Conservation (phyloP, 2,329 filamentous ascomycete genomes). For the Fonsecaea pedrosoi region DNA sequence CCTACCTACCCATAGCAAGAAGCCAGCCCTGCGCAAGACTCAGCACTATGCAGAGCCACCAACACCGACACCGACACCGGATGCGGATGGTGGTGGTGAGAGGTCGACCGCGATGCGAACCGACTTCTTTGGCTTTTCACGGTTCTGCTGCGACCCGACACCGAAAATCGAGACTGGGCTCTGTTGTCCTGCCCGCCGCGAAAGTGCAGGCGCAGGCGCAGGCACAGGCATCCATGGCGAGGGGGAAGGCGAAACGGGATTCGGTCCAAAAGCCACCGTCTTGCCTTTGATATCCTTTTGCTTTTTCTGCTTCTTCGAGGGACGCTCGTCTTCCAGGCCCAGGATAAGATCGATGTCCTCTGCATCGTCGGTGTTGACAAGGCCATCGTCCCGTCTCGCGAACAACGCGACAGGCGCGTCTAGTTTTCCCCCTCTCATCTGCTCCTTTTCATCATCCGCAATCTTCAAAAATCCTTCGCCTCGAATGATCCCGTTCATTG, state of each 20-base stretch:
- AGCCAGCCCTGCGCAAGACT: background rate
- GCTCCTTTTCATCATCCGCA: constrained; percentile 42
- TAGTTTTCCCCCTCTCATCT: constrained; percentile 22
- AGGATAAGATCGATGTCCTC: constrained; percentile 24
- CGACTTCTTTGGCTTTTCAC: constrained; percentile 26
- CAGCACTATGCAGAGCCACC: background rate
- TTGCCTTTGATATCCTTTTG: background rate
- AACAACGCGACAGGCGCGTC: constrained; percentile 31
- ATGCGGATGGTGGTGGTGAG: background rate
- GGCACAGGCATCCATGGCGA: background rate
- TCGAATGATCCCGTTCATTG: constrained; percentile 66
- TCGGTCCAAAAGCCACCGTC: background rate
- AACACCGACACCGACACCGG: background rate
- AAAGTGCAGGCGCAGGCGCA: background rate
- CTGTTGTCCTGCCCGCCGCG: background rate
- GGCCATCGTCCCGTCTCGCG: constrained; percentile 23
- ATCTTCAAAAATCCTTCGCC: constrained; percentile 59
- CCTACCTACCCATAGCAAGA: background rate
- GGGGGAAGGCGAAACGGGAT: background rate
- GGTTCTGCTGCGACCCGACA: background rate
- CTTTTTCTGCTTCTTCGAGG: constrained; percentile 22
- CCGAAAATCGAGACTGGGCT: constrained; percentile 13
- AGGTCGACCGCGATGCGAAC: constrained; percentile 22
- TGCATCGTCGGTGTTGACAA: background rate
- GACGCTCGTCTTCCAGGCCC: constrained; percentile 18